A percentile compares a stretch with the other conserved stretches of the same genome.
These are phyloP conservation scores for Blastocladiella emersonii DNA, from an alignment of 371 early-diverging fungal species.

Conservation along the genomic window DNA sequence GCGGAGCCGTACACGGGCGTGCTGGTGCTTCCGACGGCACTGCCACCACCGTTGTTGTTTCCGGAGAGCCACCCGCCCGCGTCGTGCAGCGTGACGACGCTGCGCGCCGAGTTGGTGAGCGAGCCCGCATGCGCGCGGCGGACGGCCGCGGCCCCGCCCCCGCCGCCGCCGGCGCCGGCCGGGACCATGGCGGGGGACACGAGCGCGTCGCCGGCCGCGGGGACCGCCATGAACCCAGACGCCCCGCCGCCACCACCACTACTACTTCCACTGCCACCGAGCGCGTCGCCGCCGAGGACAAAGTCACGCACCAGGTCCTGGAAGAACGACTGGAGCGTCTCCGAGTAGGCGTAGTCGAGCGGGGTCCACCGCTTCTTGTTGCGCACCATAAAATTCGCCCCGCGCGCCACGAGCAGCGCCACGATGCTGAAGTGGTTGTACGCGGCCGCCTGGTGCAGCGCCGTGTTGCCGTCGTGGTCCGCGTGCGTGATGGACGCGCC, in stretches of 20 bases:
- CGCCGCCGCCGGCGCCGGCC: not conserved
- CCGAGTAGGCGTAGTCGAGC: not conserved
- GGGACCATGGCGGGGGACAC: not conserved
- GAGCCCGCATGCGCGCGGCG: too few species aligned
- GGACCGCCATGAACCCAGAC: not conserved
- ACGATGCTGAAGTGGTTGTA: not conserved
- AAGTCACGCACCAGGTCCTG: not conserved
- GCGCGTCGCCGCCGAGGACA: not conserved
- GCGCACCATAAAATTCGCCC: constrained; percentile 1
- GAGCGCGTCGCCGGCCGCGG: not conserved
- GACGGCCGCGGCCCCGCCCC: not conserved
- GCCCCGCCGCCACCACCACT: not conserved
- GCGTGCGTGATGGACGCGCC: not conserved
- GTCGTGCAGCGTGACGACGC: not conserved
- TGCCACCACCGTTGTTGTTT: too few species aligned
- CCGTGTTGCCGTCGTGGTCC: not conserved
- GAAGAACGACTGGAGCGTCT: not conserved
- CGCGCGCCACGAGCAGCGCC: not conserved
- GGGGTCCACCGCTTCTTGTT: not conserved
- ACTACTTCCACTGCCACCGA: not conserved
- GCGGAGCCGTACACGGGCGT: not conserved
- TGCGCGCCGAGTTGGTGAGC: not conserved
- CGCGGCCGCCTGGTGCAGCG: not conserved
- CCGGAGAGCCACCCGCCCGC: not conserved
- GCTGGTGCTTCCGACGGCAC: too few species aligned